Base-by-base conservation (phyloP, 371 early-diverging fungal genomes). In the Thermomucor indicae-seudaticae region DNA sequence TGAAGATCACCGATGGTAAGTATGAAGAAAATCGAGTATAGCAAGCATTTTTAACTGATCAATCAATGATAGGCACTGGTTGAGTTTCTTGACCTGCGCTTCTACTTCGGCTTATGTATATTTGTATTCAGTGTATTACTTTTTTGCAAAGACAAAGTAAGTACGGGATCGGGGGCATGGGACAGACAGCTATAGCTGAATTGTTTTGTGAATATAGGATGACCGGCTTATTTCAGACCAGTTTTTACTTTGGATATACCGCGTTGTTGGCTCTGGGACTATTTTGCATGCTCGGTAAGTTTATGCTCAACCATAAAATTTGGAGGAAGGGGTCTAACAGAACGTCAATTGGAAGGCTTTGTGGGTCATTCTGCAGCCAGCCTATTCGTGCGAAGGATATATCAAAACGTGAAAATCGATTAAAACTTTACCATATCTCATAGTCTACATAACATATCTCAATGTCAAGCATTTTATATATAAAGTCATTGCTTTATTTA, bases 231-330 rank as follows among this genome's bases (percentile, higher is more conserved):
- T 89, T 91, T 63, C 90, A 91, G 53, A 81, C 83, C 6, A 79
- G 79, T 24, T 91, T 84, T 61, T 91, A 89, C 58, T 91, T 91
- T 77, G 90, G 89, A 28, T 87, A 91, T 59, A 86, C 88, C 2
- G 83, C 72, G 1, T 57, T 90, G 31, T 64, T 79, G 22, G 81
- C 88, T 19, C 67, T 88, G 56, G 79, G 79, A 24, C 67, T 88
- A 59, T 84, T 84, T 47, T 65, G 80, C 49, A 81, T 89, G 73
- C 62, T 90, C 24, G 91, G 90, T 70, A 71, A 56, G 46, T 4
- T 47, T 35, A n/a, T 24, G 20, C 7, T 7, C 19, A n/a, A 40
- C 20, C 14, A 23, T 34, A 20, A 28, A 27, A 25, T 11, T 40
- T 12, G n/a, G 25, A n/a, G 4, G 39, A 42, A 30, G 12, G 35